Conservation (phyloP, 768 basidiomycete species). For the Dacryopinax primogenitus region DNA sequence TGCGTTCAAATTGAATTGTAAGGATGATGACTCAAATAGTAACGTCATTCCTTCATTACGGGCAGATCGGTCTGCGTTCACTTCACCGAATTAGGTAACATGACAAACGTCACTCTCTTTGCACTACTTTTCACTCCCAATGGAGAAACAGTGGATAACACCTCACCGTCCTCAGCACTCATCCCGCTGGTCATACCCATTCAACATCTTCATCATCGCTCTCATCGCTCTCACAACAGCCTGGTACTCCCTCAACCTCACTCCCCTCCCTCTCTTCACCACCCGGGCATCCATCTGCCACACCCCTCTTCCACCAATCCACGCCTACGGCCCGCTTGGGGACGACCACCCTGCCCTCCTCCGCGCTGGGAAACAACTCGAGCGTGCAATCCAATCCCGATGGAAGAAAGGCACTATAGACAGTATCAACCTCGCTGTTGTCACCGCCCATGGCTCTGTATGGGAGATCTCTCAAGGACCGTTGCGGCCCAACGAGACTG, state of each 20-base stretch:
- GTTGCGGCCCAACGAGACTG: constrained; percentile 34
- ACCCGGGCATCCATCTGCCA: not conserved
- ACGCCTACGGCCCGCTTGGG: constrained; percentile 15
- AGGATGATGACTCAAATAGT: no score
- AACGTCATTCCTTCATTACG: not conserved
- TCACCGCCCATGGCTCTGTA: constrained; percentile 35
- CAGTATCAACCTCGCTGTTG: constrained; percentile 39
- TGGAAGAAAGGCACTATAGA: constrained; percentile 33
- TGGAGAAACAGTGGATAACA: not conserved
- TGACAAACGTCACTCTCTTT: no score
- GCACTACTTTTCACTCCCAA: not conserved
- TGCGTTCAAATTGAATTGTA: no score
- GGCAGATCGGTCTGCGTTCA: no score
- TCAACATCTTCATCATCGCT: not conserved
- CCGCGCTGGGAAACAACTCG: not conserved
- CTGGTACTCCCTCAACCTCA: not conserved
- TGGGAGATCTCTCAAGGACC: constrained; percentile 37
- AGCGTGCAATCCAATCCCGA: constrained; percentile 13
- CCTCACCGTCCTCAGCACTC: no score
- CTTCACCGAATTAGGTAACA: no score
- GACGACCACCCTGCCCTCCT: constrained; percentile 16
- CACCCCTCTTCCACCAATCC: not conserved
- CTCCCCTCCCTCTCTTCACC: not conserved
- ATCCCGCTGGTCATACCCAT: not conserved
- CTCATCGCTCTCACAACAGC: not conserved